These are phyloP conservation scores for Claviceps pazoutovae DNA, from an alignment of 2,329 filamentous ascomycete genomes.

Conservation along the genomic window DNA sequence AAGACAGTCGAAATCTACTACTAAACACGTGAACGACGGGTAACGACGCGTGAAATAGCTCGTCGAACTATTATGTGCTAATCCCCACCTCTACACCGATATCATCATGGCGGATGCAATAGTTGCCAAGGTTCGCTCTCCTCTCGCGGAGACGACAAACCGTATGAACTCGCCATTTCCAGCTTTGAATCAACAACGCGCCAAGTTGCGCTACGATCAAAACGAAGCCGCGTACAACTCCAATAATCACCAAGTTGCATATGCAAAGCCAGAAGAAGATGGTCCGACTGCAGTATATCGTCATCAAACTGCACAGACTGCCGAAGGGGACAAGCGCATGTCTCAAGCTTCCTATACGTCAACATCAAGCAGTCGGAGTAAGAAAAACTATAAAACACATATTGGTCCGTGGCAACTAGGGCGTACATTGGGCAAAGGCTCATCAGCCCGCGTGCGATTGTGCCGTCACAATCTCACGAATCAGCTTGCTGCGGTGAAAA, in stretches of 20 bases:
- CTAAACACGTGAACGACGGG: slow-evolving; percentile 4
- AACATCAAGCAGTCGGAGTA: slow-evolving; percentile 25
- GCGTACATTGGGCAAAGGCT: slow-evolving; percentile 76
- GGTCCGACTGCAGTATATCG: not conserved
- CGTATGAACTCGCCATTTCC: slow-evolving; percentile 30
- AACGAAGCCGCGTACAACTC: slow-evolving; percentile 5
- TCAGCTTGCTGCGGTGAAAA: slow-evolving; percentile 84
- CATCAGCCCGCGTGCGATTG: slow-evolving; percentile 74
- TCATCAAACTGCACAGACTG: slow-evolving; percentile 15
- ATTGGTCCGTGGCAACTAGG: slow-evolving; percentile 93
- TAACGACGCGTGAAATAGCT: slow-evolving; percentile 5
- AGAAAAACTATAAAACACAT: slow-evolving; percentile 47
- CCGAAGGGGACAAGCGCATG: slow-evolving; percentile 22
- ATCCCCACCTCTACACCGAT: slow-evolving; percentile 11
- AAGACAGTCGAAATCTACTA: not conserved
- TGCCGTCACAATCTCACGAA: slow-evolving; percentile 69
- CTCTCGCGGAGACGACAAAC: slow-evolving; percentile 33
- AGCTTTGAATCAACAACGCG: slow-evolving; percentile 12
- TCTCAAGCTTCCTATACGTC: slow-evolving; percentile 29
- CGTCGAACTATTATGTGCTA: slow-evolving; percentile 22
- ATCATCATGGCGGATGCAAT: slow-evolving; percentile 18
- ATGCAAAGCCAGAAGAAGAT: slow-evolving; percentile 1
- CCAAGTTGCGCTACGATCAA: slow-evolving; percentile 19
- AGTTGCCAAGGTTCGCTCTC: slow-evolving; percentile 21
- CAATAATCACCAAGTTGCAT: slow-evolving; percentile 3